A percentile compares a stretch with the other conserved stretches of the same genome.
Conservation (phyloP, 352 stramenopile species). For the Phytophthora cajani region DNA sequence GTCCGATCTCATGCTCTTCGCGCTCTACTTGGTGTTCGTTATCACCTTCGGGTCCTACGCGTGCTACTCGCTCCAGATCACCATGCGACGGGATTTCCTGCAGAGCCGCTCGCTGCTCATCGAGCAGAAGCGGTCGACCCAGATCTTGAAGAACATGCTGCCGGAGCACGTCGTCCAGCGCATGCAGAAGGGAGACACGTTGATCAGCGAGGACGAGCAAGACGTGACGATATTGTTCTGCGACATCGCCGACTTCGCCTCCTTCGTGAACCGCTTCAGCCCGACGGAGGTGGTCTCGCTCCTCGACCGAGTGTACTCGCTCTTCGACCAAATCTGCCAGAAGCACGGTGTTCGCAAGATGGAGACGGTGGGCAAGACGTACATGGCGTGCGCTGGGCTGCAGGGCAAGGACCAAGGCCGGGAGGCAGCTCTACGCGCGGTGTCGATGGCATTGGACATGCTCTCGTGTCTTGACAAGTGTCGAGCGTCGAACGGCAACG, state of each 20-base stretch:
- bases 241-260: constrained; percentile 84
- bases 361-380: constrained; percentile 93
- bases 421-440: constrained; percentile 76
- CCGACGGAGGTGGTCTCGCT: constrained; percentile 84
- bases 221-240: constrained; percentile 90
- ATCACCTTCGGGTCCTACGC: constrained; percentile 78
- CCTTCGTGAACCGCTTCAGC: constrained; percentile 79
- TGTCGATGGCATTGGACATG: constrained; percentile 86
- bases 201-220: constrained; percentile 88
- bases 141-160: constrained; percentile 89
- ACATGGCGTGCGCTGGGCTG: constrained; percentile 88
- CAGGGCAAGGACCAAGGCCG: constrained; percentile 83
- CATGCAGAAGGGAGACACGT: constrained; percentile 83
- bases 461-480: constrained; percentile 70
- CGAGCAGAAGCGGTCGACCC: constrained; percentile 78
- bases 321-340: constrained; percentile 91
- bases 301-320: constrained; percentile 92
- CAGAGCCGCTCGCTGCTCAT: constrained; percentile 80
- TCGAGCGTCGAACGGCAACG: constrained; percentile 77
- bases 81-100: constrained; percentile 85
- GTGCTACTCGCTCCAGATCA: constrained; percentile 85
- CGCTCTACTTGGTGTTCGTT: constrained; percentile 77
- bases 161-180: constrained; percentile 84
- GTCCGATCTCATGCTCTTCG: constrained; percentile 69
- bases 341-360: constrained; percentile 94